phyloP scores from a whole-genome alignment of 345 rosid genomes.

The Lepidium didymum region DNA sequence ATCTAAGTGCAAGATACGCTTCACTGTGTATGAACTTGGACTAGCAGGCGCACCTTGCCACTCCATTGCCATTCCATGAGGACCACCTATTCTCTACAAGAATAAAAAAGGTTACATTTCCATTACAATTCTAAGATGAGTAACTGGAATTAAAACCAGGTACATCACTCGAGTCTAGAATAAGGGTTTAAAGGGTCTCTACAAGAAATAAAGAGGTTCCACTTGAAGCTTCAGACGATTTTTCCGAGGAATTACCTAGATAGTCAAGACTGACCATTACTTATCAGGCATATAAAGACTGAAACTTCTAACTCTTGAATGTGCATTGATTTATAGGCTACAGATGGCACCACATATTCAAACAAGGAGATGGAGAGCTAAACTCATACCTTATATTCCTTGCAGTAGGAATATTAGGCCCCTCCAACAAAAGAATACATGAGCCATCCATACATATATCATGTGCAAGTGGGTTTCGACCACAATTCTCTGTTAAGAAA shows the following conservation, averaged over 20 bases:
- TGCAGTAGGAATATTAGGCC: constrained; percentile 30
- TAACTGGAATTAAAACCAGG: neutral
- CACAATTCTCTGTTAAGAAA: constrained; percentile 18
- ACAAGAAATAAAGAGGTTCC: neutral
- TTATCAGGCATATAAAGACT: neutral
- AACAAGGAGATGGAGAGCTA: constrained; percentile 18
- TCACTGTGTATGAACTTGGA: constrained; percentile 85
- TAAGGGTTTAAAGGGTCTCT: neutral
- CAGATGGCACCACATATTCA: constrained; percentile 24
- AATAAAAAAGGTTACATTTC: neutral
- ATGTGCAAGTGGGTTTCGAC: constrained; percentile 18
- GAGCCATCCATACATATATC: constrained; percentile 28
- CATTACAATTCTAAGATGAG: neutral
- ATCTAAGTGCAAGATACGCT: constrained; percentile 95
- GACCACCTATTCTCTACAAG: constrained; percentile 73
- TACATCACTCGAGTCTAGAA: neutral
- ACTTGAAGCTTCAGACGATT: neutral
- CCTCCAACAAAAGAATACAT: constrained; percentile 19
- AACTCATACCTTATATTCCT: constrained; percentile 32
- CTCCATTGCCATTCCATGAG: constrained; percentile 97
- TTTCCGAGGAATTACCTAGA: neutral
- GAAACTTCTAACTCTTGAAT: constrained; percentile 6
- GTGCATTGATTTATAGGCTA: constrained; percentile 6
- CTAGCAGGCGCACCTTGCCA: constrained; percentile 99
- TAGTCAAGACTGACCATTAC: neutral